phyloP scores from a whole-genome alignment of 345 rosid genomes.

The Streptanthus diversifolius region DNA sequence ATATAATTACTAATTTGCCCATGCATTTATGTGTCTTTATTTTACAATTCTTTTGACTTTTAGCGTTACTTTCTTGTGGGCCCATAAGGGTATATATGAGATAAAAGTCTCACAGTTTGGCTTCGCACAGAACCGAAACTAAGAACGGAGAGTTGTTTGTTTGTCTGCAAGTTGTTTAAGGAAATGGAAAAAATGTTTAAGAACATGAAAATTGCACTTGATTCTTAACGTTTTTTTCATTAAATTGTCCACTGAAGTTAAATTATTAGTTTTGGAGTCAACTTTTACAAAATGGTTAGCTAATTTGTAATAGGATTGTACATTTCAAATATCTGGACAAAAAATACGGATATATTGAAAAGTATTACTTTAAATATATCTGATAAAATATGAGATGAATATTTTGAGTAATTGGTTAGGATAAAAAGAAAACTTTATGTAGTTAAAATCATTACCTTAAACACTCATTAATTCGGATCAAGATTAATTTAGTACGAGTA shows the following conservation, averaged over 20 bases:
- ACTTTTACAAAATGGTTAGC: not conserved
- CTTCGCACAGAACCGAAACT: not conserved
- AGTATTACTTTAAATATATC: not conserved
- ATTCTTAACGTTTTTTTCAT: not conserved
- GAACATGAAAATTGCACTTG: conserved; percentile 16
- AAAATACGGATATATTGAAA: not conserved
- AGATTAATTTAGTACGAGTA: not conserved
- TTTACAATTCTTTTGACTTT: conserved; percentile 6
- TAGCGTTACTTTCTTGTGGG: not conserved
- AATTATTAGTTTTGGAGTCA: not conserved
- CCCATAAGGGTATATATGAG: not conserved
- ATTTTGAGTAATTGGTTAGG: not conserved
- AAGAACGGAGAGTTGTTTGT: not conserved
- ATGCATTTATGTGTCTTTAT: conserved; percentile 9
- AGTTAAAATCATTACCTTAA: not conserved
- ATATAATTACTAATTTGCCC: not conserved
- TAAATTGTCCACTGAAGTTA: not conserved
- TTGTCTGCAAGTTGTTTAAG: conserved; percentile 2
- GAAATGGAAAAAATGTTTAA: not conserved
- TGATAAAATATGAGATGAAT: not conserved
- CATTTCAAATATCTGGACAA: not conserved
- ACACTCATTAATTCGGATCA: not conserved
- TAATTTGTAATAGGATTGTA: not conserved
- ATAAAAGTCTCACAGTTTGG: conserved; percentile 1
- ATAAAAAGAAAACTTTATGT: not conserved